Conservation (phyloP, 169 alveolate species). For the Cryptosporidium parvum region DNA sequence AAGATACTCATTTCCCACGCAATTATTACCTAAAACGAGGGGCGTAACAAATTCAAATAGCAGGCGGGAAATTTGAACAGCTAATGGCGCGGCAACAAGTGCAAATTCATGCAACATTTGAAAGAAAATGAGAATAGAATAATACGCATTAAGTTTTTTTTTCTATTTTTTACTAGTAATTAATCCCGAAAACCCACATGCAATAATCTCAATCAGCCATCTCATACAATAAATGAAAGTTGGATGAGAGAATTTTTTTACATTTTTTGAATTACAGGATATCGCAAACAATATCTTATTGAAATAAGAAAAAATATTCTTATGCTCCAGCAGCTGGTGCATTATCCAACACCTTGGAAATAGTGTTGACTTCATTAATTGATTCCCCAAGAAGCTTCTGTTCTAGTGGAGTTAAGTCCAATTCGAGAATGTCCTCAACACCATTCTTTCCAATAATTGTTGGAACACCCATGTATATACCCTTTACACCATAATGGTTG, state of each 20-base stretch:
- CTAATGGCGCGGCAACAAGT: neutral
- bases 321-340: slow-evolving; percentile 74
- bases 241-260: neutral
- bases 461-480: slow-evolving; percentile 85
- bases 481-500: slow-evolving; percentile 84
- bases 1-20: neutral
- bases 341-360: slow-evolving; percentile 42
- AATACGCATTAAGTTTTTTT: neutral
- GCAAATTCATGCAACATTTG: neutral
- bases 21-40: neutral
- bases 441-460: slow-evolving; percentile 84
- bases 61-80: neutral
- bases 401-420: slow-evolving; percentile 80
- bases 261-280: slow-evolving; percentile 21
- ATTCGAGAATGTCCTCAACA: slow-evolving; percentile 80
- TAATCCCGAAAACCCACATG: slow-evolving; percentile 26
- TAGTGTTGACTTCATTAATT: slow-evolving; percentile 39
- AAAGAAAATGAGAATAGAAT: neutral
- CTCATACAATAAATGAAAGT: neutral
- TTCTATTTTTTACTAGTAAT: neutral
- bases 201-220: slow-evolving; percentile 41
- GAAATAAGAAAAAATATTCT: neutral
- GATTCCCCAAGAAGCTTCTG: slow-evolving; percentile 52
- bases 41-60: neutral
- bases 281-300: neutral